These are phyloP conservation scores for Litchi chinensis DNA, from an alignment of 345 rosid genomes.

Conservation along the genomic window DNA sequence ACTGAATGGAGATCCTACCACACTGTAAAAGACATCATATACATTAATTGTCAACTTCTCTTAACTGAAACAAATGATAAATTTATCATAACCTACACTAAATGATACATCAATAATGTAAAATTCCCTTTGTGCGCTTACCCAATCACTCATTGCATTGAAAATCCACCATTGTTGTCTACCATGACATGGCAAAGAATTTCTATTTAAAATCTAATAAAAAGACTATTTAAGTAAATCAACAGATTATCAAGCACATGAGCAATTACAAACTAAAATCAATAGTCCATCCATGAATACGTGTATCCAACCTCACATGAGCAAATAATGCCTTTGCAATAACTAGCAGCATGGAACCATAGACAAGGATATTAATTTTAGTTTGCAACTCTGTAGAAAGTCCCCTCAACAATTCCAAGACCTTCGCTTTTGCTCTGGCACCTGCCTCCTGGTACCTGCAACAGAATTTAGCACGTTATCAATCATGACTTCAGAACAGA, in stretches of 20 bases:
- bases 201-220: neutral
- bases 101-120: neutral
- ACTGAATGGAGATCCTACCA: neutral
- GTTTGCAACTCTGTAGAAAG: conserved; percentile 82
- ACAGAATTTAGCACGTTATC: conserved; percentile 6
- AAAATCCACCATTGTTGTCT: neutral
- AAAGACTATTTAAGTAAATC: neutral
- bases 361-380: conserved; percentile 78
- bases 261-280: neutral
- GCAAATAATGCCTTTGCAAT: conserved; percentile 86
- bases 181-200: neutral
- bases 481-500: conserved; percentile 4
- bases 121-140: neutral
- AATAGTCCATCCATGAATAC: neutral
- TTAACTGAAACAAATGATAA: neutral
- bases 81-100: neutral
- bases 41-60: conserved; percentile 2
- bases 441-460: conserved; percentile 87
- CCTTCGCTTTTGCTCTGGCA: conserved; percentile 70
- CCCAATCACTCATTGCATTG: neutral
- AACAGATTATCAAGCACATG: neutral
- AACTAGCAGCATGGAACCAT: conserved; percentile 90
- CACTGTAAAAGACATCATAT: neutral
- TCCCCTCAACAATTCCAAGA: conserved; percentile 77
- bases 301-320: conserved; percentile 73